These are phyloP conservation scores for Caryopteris hybrid DNA, from an alignment of 305 asterid genomes.

Conservation along the genomic window DNA sequence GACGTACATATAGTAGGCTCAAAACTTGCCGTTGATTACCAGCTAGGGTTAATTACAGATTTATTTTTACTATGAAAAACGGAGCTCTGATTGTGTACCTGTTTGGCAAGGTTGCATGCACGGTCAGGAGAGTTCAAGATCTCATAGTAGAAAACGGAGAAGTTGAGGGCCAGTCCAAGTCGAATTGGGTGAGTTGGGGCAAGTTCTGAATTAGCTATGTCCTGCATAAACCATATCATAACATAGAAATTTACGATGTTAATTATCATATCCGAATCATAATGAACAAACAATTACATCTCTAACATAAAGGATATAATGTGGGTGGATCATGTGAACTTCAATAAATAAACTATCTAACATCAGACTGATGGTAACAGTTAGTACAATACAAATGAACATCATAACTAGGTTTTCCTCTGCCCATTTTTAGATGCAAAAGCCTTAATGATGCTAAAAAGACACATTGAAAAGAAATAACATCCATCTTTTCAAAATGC, in stretches of 20 bases:
- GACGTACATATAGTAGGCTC: neutral
- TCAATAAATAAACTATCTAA: neutral
- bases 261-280: neutral
- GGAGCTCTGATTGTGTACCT: slow-evolving; percentile 30
- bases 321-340: neutral
- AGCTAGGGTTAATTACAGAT: neutral
- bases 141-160: slow-evolving; percentile 89
- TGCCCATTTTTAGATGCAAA: too few relatives aligned
- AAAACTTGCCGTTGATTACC: neutral
- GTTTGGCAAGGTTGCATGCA: slow-evolving; percentile 86
- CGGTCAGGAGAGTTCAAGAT: slow-evolving; percentile 91
- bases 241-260: neutral
- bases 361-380: neutral
- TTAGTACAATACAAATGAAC: neutral
- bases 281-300: neutral
- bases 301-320: neutral
- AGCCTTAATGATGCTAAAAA: too few relatives aligned
- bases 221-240: slow-evolving; percentile 35
- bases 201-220: slow-evolving; percentile 70
- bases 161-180: slow-evolving; percentile 80
- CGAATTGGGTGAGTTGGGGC: slow-evolving; percentile 92
- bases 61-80: neutral
- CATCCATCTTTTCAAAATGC: too few relatives aligned
- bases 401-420: too few relatives aligned
- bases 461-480: too few relatives aligned